Evolutionary conservation across 2,329 filamentous ascomycete species (phyloP), one percentile per base, ranked within the genome.

Genomic region (Keithomyces neogunnii): DNA sequence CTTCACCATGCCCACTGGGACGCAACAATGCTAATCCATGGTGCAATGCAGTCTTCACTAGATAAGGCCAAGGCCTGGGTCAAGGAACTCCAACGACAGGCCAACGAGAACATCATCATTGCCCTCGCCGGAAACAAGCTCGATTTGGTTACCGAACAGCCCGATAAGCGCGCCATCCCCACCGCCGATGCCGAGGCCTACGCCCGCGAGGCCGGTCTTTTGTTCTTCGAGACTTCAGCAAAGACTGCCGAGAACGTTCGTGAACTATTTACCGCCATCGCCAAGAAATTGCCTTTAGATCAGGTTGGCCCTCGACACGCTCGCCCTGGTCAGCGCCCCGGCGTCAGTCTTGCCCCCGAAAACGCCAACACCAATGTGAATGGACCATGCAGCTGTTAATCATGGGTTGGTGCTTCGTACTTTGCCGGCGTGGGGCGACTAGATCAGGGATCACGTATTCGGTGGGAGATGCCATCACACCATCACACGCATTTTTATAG

Each of bases 41-140:
- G 13, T n/a, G 36, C 30, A 28, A 7, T 33, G 29, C 55, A 99
- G 93, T 83, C 91, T 58, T 99, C 93, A 46, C 78, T 99, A 65
- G 95, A 99, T 73, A 99, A 99, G 78, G 95, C 95, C 61, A 99
- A 99, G 73, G 88, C 91, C 44, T 99, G 93, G 93, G 92, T 99
- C 53, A 97, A 97, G 75, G 93, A 99, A 69, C 84, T 99, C 51
- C 93, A 99, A 72, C 86, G 93, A 67, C 93, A 99, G 74, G 93
- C 95, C 56, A 99, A 97, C 76, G 93, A 99, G 73, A 97, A 97
- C 73, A 99, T 99, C 70, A 91, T 99, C 71, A 99, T 99, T 65
- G 93, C 93, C 45, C 84, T 99, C 43, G 93, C 92, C 49, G 93
- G 93, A 57, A 99, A 99, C 80, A 97, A 99, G 75, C 78, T 96